Conservation (phyloP, 176 grass and related monocot genomes). For the Cocos nucifera region DNA sequence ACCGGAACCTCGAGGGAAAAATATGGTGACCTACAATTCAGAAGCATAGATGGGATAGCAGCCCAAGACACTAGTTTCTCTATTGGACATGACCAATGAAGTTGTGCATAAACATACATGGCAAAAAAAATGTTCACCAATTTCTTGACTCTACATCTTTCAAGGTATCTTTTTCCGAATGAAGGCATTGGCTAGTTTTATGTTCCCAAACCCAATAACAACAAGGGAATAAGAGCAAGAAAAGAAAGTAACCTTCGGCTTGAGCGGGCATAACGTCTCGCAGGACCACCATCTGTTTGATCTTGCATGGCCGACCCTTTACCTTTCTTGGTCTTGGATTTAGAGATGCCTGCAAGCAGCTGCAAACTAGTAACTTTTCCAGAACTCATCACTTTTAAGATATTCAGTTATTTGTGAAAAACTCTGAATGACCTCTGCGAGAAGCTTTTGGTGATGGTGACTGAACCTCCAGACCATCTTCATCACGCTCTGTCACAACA, state of each 20-base stretch:
- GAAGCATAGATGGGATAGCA: no score
- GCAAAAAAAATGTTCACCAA: no score
- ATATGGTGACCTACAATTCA: no score
- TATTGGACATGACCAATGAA: no score
- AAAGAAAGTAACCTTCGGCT: constrained; percentile 2
- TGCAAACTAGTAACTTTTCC: neutral
- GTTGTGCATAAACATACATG: no score
- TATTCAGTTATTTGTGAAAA: neutral
- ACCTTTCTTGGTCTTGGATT: constrained; percentile 2
- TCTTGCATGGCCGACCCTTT: neutral
- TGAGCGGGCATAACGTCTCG: neutral
- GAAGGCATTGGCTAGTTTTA: no score
- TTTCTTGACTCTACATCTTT: no score
- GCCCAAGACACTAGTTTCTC: no score
- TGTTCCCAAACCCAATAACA: no score
- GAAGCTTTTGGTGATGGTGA: constrained; percentile 16
- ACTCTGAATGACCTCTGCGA: constrained; percentile 33
- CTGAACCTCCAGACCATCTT: constrained; percentile 43
- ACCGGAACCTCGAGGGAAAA: no score
- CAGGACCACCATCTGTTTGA: neutral
- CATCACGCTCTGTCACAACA: constrained; percentile 18
- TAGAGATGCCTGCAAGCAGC: neutral
- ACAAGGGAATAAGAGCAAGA: neutral
- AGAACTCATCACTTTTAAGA: neutral
- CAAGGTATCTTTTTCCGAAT: no score